Evolutionary conservation across 768 basidiomycete species (phyloP).

Genomic region (Mycena epipterygia): DNA sequence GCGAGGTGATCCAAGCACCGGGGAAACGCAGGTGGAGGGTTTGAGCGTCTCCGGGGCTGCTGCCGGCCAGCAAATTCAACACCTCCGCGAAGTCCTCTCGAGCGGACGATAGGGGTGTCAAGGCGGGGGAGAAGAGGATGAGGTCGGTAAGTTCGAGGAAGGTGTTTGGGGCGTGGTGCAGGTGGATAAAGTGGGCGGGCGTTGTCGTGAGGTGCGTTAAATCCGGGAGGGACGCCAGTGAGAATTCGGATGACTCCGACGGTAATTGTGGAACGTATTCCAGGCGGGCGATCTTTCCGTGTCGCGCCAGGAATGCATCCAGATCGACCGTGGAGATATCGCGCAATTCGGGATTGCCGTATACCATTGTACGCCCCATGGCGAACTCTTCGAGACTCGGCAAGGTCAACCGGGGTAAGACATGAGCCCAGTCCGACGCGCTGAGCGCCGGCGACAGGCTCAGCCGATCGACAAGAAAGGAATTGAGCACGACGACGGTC

Average conservation of each 20-base stretch:
- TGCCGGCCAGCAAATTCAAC: background rate
- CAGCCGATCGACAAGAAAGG: background rate
- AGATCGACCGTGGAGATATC: slow-evolving; percentile 1
- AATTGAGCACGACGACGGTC: slow-evolving; percentile 14
- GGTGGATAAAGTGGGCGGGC: slow-evolving; percentile 19
- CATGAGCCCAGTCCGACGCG: slow-evolving; percentile 1
- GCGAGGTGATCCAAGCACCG: background rate
- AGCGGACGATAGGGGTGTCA: background rate
- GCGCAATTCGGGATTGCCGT: background rate
- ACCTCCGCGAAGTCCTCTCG: background rate
- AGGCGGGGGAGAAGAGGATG: no score
- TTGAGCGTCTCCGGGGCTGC: background rate
- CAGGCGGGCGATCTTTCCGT: slow-evolving; percentile 1
- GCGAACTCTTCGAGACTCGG: background rate
- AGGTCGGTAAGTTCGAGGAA: slow-evolving; percentile 1
- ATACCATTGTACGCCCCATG: slow-evolving; percentile 3
- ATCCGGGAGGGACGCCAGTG: background rate
- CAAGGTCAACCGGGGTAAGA: slow-evolving; percentile 7
- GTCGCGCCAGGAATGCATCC: slow-evolving; percentile 24
- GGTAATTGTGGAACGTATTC: slow-evolving; percentile 16
- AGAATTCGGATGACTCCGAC: background rate
- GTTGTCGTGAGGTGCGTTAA: slow-evolving; percentile 25
- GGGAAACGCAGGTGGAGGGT: slow-evolving; percentile 2
- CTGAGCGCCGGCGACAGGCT: background rate
- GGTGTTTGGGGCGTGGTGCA: slow-evolving; percentile 1